These are phyloP conservation scores for Fusarium nelsonii DNA, from an alignment of 2,329 filamentous ascomycete species.

Conservation along the genomic window DNA sequence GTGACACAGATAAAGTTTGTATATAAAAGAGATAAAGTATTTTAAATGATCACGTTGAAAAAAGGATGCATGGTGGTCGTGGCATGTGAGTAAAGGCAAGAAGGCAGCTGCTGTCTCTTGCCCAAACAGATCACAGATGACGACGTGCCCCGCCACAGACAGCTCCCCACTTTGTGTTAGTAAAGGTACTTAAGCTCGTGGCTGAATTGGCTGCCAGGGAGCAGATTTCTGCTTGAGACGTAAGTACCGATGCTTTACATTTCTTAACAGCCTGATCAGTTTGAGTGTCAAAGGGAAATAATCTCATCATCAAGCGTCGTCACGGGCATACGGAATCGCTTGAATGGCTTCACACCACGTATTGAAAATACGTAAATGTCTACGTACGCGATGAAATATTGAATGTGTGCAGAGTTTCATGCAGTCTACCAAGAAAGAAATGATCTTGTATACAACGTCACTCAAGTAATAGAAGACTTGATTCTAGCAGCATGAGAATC, in stretches of 20 bases:
- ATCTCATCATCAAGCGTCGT: conserved; percentile 30
- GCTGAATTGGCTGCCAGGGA: background rate
- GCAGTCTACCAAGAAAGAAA: background rate
- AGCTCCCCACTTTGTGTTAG: conserved; percentile 27
- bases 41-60: conserved; percentile 15
- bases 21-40: conserved; percentile 10
- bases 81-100: conserved; percentile 35
- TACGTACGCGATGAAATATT: conserved; percentile 6
- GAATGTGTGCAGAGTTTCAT: background rate
- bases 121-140: conserved; percentile 43
- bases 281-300: background rate
- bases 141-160: conserved; percentile 45
- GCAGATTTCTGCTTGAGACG: background rate
- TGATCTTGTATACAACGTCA: background rate
- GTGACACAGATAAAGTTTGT: background rate
- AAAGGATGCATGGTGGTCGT: conserved; percentile 5
- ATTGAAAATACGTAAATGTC: conserved; percentile 33
- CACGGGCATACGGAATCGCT: conserved; percentile 18
- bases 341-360: conserved; percentile 27
- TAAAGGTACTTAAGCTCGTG: conserved; percentile 25
- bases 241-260: conserved; percentile 16
- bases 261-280: conserved; percentile 17
- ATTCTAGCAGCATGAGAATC: background rate
- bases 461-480: too few relatives aligned
- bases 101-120: conserved; percentile 29